A percentile compares a stretch with the other conserved stretches of the same genome.
Evolutionary conservation across 441 rosid genomes (phyloP).

Genomic region (Corymbia citriodora): DNA sequence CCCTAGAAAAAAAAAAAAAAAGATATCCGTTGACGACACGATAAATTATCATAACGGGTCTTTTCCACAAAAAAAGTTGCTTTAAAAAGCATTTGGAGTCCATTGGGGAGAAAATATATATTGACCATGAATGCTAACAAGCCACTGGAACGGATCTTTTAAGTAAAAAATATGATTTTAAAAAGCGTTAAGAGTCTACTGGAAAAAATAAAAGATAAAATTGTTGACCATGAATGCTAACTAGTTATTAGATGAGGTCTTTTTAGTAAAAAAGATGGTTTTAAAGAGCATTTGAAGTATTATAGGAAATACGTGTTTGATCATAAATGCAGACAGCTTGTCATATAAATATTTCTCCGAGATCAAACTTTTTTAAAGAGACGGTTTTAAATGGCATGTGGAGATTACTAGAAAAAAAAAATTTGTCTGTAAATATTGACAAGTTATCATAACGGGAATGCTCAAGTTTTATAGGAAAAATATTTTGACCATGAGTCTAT

Average conservation of each 20-base stretch:
- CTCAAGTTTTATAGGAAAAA: background rate
- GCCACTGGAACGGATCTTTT: too few species aligned
- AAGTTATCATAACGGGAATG: background rate
- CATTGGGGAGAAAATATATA: fast-evolving
- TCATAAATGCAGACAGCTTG: too few species aligned
- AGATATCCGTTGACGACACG: fast-evolving
- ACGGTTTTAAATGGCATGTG: background rate
- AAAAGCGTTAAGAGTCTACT: background rate
- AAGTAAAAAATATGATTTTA: background rate
- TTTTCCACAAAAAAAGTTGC: background rate
- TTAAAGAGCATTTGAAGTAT: background rate
- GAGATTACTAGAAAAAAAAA: background rate
- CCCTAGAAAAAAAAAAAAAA: background rate
- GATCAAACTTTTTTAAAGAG: background rate
- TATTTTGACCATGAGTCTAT: background rate
- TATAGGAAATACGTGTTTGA: background rate
- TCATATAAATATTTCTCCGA: too few species aligned
- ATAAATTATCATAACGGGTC: background rate
- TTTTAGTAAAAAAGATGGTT: too few species aligned
- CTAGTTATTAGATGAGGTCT: background rate
- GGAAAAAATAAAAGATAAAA: too few species aligned
- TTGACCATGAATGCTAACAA: fast-evolving
- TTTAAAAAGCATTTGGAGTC: background rate
- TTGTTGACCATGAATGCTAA: background rate
- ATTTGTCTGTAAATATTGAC: too few species aligned